Evolutionary conservation across 2,329 filamentous ascomycete species (phyloP).

Genomic region (Eutypella sp.): DNA sequence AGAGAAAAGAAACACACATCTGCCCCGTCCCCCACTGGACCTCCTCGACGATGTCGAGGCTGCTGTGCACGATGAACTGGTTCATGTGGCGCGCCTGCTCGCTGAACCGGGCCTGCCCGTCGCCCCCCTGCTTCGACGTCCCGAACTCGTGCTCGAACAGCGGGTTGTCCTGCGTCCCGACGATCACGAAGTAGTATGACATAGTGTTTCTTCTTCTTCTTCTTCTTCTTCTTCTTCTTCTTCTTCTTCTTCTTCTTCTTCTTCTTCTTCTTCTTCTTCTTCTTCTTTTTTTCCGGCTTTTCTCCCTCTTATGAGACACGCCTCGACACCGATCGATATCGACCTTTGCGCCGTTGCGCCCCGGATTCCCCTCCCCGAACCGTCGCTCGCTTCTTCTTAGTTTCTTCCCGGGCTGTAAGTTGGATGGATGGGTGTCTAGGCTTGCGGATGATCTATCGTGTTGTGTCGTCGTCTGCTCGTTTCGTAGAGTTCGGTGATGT

Average conservation of each 20-base stretch:
- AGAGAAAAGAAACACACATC: conserved; percentile 51
- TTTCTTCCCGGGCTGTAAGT: no score
- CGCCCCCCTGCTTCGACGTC: conserved; percentile 91
- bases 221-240: conserved; percentile 23
- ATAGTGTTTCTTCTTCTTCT: no score
- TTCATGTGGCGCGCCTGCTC: conserved; percentile 90
- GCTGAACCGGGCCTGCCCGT: conserved; percentile 83
- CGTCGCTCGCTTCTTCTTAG: no score
- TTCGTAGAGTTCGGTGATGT: not conserved
- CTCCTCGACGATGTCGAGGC: conserved; percentile 92
- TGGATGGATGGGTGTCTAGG: no score
- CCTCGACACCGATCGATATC: no score
- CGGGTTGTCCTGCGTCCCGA: conserved; percentile 92
- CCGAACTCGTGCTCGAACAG: conserved; percentile 97
- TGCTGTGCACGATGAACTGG: conserved; percentile 94
- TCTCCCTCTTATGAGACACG: not conserved
- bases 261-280: not conserved
- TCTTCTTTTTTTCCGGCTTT: not conserved
- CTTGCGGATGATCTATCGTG: no score
- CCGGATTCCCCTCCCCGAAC: no score
- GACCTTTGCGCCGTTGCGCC: no score
- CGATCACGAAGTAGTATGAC: conserved; percentile 98
- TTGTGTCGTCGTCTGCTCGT: no score
- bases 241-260: not conserved
- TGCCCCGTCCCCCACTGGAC: conserved; percentile 86